Base-by-base conservation (phyloP, 1,139 yeast species). In the Magnusiomyces ingens region DNA sequence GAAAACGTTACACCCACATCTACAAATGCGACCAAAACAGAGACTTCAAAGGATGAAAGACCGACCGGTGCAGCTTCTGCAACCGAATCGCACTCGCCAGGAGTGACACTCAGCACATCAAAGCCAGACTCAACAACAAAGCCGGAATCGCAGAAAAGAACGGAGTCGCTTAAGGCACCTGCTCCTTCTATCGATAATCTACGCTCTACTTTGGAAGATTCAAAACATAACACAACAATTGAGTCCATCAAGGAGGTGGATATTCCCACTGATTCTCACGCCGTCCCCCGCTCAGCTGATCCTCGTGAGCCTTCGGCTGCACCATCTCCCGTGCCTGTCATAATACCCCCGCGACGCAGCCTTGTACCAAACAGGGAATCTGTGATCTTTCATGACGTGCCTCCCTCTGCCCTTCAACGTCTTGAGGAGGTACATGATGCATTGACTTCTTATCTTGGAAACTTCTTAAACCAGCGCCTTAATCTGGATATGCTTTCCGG, bases 391-490 rank as follows among this genome's bases (percentile, higher is more conserved):
- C 67, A 66, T 52, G 53, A 58, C 3, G 65, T 70, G 1, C 83
- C 94, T 0, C 96, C 95, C 0, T 72, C 75, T 57, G 94, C 95
- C 1, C 75, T 79, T 55, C 80, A 76, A 55, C 77, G 96, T 58
- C 75, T 91, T 26, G 81, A 83, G 36, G 96, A 89, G 68, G 82
- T 90, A 49, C 80, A 85, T 62, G 82, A 82, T 18, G 77, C 88
- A 1, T 69, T 90, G 41, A 80, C 81, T 59, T 77, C 82, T 1
- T 89, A 89, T 63, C 75, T 90, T 61, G 87, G 90, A 15, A 62
- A 67, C 17, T 72, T 71, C 56, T 60, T 70, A 36, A 4, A 26
- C 8, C 71, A 68, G 50, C 60, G 66, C 52, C 62, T 61, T 60
- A 60, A 60, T 48, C 60, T 60, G 18, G 17, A 13, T 12, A 12